Evolutionary conservation across 1,284 basidiomycete species (phyloP).

Genomic region (Cutaneotrichosporon sp.): DNA sequence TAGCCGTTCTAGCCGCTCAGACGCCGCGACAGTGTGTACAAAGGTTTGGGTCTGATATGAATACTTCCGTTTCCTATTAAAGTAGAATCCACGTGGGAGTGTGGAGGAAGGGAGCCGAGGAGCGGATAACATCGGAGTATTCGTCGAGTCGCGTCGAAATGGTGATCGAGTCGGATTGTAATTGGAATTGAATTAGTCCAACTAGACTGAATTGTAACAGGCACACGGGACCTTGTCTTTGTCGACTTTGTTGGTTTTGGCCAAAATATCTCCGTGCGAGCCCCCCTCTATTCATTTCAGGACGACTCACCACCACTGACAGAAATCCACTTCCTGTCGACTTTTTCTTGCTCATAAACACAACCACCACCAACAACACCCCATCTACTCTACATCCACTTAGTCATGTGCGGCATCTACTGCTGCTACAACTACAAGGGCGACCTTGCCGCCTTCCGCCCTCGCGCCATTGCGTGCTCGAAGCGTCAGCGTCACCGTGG

Average conservation of each 20-base stretch:
- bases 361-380: background rate
- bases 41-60: background rate
- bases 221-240: too few species aligned
- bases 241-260: background rate
- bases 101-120: too few species aligned
- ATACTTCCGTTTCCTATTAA: background rate
- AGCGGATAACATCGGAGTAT: too few species aligned
- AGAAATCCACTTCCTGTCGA: background rate
- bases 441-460: conserved; percentile 66
- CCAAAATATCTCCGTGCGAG: background rate
- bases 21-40: too few species aligned
- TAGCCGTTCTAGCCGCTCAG: background rate
- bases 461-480: conserved; percentile 75
- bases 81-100: background rate
- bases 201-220: too few species aligned
- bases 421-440: conserved; percentile 76
- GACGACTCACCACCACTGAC: background rate
- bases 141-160: conserved; percentile 4
- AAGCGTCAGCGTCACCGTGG: conserved; percentile 89
- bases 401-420: conserved; percentile 82
- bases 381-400: conserved; percentile 1
- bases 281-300: background rate
- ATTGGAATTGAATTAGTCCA: background rate
- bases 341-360: background rate
- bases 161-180: background rate